A percentile compares a stretch with the other conserved stretches of the same genome.
These are phyloP conservation scores for Bacidia rubella DNA, from an alignment of 495 filamentous ascomycete species.

Conservation along the genomic window DNA sequence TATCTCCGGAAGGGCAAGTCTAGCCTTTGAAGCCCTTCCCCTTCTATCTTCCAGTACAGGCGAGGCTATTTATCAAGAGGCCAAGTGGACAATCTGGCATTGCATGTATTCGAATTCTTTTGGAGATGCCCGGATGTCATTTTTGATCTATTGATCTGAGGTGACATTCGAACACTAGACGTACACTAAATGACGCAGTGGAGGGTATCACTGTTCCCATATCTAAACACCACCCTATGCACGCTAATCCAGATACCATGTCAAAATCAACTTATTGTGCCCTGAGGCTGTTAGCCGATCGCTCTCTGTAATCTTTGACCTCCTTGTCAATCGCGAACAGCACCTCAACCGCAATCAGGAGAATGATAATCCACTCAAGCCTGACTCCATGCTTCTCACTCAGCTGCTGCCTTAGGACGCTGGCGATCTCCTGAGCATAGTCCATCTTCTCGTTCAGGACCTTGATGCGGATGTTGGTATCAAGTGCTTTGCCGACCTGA, in stretches of 20 bases:
- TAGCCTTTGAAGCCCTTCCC: no score
- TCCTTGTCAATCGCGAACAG: slow-evolving; percentile 48
- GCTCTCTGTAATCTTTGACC: slow-evolving; percentile 25
- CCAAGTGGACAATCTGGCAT: no score
- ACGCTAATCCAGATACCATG: no score
- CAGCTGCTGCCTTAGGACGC: slow-evolving; percentile 70
- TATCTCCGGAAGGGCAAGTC: no score
- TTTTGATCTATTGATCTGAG: no score
- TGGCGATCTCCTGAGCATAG: slow-evolving; percentile 91
- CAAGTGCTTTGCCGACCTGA: slow-evolving; percentile 76
- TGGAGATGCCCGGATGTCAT: no score
- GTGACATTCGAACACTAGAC: no score
- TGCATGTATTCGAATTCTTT: no score
- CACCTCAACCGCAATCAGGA: slow-evolving; percentile 84
- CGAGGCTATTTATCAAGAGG: no score
- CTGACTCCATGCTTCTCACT: slow-evolving; percentile 79
- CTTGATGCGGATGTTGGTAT: slow-evolving; percentile 86
- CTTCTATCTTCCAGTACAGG: no score
- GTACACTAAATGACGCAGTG: not conserved
- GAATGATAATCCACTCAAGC: slow-evolving; percentile 96
- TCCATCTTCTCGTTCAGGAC: slow-evolving; percentile 93
- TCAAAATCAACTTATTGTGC: not conserved
- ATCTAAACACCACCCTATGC: no score
- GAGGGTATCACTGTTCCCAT: not conserved
- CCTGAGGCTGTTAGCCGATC: not conserved